A percentile compares a stretch with the other conserved stretches of the same genome.
Evolutionary conservation across 805 yeast genomes (phyloP).

Genomic region (Ogataea nakhonphanomensis): DNA sequence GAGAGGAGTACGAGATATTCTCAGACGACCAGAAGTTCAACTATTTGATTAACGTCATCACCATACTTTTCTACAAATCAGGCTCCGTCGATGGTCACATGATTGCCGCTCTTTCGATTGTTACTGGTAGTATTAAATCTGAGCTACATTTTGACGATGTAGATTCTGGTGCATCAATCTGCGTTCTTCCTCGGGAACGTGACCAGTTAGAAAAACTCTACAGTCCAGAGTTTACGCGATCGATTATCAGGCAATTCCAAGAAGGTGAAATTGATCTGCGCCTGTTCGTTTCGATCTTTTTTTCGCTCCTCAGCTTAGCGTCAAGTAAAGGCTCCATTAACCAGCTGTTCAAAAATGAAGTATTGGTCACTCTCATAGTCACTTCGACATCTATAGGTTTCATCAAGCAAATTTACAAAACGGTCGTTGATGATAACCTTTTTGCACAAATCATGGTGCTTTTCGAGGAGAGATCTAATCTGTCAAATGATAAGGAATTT

Average conservation of each 20-base stretch:
- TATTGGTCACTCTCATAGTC: conserved; percentile 25
- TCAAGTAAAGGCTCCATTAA: conserved; percentile 16
- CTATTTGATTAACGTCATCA: conserved; percentile 15
- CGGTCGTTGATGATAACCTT: conserved; percentile 19
- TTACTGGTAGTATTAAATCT: conserved; percentile 16
- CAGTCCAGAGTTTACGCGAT: conserved; percentile 15
- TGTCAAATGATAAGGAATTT: conserved; percentile 12
- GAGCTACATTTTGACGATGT: conserved; percentile 18
- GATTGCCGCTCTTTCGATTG: conserved; percentile 17
- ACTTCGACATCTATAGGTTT: conserved; percentile 21
- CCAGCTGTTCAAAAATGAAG: conserved; percentile 16
- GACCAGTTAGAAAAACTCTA: conserved; percentile 14
- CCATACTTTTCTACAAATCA: conserved; percentile 9
- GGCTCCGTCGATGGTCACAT: conserved; percentile 6
- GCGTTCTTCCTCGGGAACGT: conserved; percentile 3
- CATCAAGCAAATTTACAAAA: conserved; percentile 19
- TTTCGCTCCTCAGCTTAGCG: conserved; percentile 20
- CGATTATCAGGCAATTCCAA: conserved; percentile 7
- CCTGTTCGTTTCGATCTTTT: conserved; percentile 17
- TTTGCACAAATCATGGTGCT: conserved; percentile 18
- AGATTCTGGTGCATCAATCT: background rate
- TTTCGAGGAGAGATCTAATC: conserved; percentile 16
- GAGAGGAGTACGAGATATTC: background rate
- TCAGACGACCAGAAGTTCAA: conserved; percentile 9
- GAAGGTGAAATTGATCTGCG: conserved; percentile 10